Evolutionary conservation across 805 yeast species (phyloP).

Genomic region (Kodamaea restingae): DNA sequence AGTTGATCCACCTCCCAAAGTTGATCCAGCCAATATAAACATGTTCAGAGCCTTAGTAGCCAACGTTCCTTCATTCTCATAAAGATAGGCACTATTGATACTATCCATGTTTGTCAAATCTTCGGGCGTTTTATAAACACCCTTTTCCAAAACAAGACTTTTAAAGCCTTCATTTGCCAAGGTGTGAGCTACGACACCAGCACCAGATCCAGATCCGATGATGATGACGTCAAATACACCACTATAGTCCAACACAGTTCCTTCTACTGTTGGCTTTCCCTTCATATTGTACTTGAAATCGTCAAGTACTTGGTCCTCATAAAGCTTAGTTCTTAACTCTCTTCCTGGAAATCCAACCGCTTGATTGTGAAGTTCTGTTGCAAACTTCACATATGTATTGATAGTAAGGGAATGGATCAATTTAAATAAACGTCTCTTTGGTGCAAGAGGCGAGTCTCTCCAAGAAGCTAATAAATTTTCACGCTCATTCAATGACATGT

Average conservation of each 20-base stretch:
- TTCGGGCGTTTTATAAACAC: slow-evolving; percentile 34
- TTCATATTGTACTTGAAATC: slow-evolving; percentile 27
- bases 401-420: slow-evolving; percentile 24
- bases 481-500: slow-evolving; percentile 34
- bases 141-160: slow-evolving; percentile 49
- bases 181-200: slow-evolving; percentile 20
- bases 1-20: slow-evolving; percentile 57
- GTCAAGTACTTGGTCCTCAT: slow-evolving; percentile 24
- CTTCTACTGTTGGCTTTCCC: slow-evolving; percentile 26
- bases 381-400: slow-evolving; percentile 22
- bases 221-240: slow-evolving; percentile 27
- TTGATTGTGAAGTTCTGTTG: slow-evolving; percentile 30
- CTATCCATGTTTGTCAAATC: slow-evolving; percentile 36
- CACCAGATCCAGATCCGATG: slow-evolving; percentile 7
- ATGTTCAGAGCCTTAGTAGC: slow-evolving; percentile 32
- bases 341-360: slow-evolving; percentile 38
- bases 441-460: slow-evolving; percentile 38
- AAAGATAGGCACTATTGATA: slow-evolving; percentile 33
- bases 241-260: slow-evolving; percentile 30
- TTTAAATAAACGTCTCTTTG: slow-evolving; percentile 32
- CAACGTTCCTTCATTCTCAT: slow-evolving; percentile 38
- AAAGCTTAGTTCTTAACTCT: slow-evolving; percentile 27
- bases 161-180: slow-evolving; percentile 40
- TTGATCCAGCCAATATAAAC: slow-evolving; percentile 45
- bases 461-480: slow-evolving; percentile 32